Percentiles rank a stretch among this genome's conserved stretches.
Conservation (phyloP, 768 basidiomycete genomes). For the Flagelloscypha sp. region DNA sequence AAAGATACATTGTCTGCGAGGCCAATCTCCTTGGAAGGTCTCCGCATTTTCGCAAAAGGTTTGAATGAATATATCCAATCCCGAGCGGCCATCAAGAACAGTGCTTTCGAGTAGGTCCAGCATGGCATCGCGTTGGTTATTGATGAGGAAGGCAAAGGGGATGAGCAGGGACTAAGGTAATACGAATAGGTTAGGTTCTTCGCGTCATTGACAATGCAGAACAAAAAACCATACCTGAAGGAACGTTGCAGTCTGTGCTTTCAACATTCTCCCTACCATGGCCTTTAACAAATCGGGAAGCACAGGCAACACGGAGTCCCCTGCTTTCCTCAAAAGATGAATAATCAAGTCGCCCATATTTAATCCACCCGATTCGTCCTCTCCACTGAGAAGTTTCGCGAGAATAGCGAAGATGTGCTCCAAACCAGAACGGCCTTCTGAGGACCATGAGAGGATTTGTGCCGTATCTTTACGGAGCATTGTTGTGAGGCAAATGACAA, state of each 20-base stretch:
- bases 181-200: too few species aligned
- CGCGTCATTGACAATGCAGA: too few species aligned
- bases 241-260: slow-evolving; percentile 86
- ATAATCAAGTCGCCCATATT: slow-evolving; percentile 94
- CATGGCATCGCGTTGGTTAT: slow-evolving; percentile 77
- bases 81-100: slow-evolving; percentile 49
- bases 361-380: slow-evolving; percentile 88
- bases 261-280: slow-evolving; percentile 72
- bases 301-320: slow-evolving; percentile 72
- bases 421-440: slow-evolving; percentile 64
- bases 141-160: slow-evolving; percentile 90
- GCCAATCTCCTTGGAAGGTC: slow-evolving; percentile 94
- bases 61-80: slow-evolving; percentile 80
- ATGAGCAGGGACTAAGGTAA: slow-evolving; percentile 67
- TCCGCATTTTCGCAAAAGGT: slow-evolving; percentile 95
- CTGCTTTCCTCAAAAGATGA: slow-evolving; percentile 80
- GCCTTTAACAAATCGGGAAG: slow-evolving; percentile 82
- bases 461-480: slow-evolving; percentile 81
- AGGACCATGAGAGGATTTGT: slow-evolving; percentile 76
- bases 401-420: slow-evolving; percentile 68
- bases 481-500: slow-evolving; percentile 71
- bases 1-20: slow-evolving; percentile 75
- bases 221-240: slow-evolving; percentile 52
- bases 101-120: slow-evolving; percentile 69
- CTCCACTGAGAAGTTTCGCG: slow-evolving; percentile 64